phyloP scores from a whole-genome alignment of 306 rosid species.

The Erythrophleum fordii region DNA sequence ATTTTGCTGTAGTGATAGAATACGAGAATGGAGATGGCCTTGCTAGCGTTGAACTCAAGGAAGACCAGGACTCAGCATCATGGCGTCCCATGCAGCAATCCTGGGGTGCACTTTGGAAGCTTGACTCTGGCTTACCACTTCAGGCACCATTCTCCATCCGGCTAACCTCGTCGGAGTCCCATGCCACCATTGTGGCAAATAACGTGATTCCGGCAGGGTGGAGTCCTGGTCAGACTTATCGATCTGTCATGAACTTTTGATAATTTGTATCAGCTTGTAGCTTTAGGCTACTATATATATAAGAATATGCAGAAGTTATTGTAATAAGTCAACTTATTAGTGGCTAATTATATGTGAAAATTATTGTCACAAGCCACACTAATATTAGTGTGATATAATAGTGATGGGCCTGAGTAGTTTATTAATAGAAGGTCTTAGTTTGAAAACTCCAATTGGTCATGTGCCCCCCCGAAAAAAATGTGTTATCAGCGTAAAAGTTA shows the following conservation, averaged over 20 bases:
- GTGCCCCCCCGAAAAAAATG: no score
- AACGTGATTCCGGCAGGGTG: slow-evolving; percentile 75
- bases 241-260: slow-evolving; percentile 59
- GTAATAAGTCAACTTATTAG: not conserved
- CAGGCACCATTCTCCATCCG: slow-evolving; percentile 65
- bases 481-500: no score
- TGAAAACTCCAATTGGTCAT: not conserved
- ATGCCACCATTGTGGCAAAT: slow-evolving; percentile 48
- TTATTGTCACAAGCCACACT: not conserved
- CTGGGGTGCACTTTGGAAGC: slow-evolving; percentile 86
- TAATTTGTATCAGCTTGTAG: not conserved
- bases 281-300: not conserved
- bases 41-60: slow-evolving; percentile 57
- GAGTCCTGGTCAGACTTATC: slow-evolving; percentile 68
- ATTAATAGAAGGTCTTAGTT: not conserved
- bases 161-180: slow-evolving; percentile 49
- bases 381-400: not conserved
- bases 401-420: not conserved
- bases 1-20: slow-evolving; percentile 60
- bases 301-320: not conserved
- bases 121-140: slow-evolving; percentile 46
- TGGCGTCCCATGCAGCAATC: slow-evolving; percentile 69
- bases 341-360: not conserved
- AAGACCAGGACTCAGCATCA: slow-evolving; percentile 46
- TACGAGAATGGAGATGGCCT: slow-evolving; percentile 72